Evolutionary conservation across 73 alveolate species (phyloP), one percentile per base, ranked within the genome.

Genomic region (Breviolum minutum): DNA sequence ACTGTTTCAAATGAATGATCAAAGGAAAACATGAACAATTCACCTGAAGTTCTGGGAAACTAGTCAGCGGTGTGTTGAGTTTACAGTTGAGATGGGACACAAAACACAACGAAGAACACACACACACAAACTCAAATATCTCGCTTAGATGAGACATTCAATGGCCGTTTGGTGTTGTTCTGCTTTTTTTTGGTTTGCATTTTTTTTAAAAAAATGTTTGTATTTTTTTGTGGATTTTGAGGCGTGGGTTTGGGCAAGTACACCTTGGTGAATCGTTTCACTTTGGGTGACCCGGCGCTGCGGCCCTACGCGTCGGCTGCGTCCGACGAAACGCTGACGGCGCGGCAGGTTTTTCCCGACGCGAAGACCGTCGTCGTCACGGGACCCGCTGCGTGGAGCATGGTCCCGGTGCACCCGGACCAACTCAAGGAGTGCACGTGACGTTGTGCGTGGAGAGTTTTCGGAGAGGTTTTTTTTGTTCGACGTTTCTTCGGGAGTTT

Each of bases 251-350:
- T 86, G 79, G 94, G 81, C 64, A 63, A 86, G 12, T 86, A 86
- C 80, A 86, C 94, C 76, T 63, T 86, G 94, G 79, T 86, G 81
- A 86, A 86, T 63, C 94, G 94, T 26, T 86, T 86, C 80, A 86
- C 94, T 30, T 26, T 86, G 94, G 94, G 94, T 10, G 94, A 86
- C 63, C 94, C 94, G 27, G 94, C 94, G 32, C 63, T 86, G 63
- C 32, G 94, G 27, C 94, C 94, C 30, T 86, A 48, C 63, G 64
- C 94, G n/a, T 5, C 10, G 13, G 11, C n/a, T n/a, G n/a, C 27
- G 61, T 16, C 62, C 27, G 80, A 61, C 63, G 24, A 3, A 29
- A 22, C 79, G 63, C 54, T 6, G 63, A 22, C 32, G 73, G 94
- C 94, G 7, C 26, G 30, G 32, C 77, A 61, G 16, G 27, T 64